phyloP scores from a whole-genome alignment of 2,329 filamentous ascomycete species.

The Sarocladiaceae sp. region DNA sequence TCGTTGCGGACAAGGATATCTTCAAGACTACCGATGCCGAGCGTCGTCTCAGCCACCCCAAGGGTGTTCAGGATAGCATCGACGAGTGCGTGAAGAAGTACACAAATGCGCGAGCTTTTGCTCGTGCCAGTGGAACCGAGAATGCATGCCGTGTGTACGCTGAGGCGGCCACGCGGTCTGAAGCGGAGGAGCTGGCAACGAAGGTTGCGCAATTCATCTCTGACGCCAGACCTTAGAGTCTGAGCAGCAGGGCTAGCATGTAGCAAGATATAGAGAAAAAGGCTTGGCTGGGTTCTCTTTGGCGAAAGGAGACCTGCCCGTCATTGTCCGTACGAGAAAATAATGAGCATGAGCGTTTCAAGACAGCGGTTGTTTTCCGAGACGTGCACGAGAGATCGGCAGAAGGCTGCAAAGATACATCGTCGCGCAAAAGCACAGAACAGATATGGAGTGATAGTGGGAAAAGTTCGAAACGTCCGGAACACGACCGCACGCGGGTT shows the following conservation, averaged over 20 bases:
- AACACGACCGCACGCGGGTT: too few relatives aligned
- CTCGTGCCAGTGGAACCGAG: conserved; percentile 88
- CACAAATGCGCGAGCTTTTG: conserved; percentile 82
- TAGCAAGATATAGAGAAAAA: conserved; percentile 5
- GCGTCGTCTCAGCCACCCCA: conserved; percentile 73
- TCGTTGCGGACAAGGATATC: conserved; percentile 78
- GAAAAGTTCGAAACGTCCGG: too few relatives aligned
- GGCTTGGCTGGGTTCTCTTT: too few relatives aligned
- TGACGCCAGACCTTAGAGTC: not conserved
- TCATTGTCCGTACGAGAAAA: not conserved
- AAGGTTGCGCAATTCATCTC: conserved; percentile 69
- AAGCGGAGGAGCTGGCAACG: conserved; percentile 84
- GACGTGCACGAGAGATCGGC: not conserved
- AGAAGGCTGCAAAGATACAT: not conserved
- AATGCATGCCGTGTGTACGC: conserved; percentile 95
- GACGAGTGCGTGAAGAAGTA: conserved; percentile 86
- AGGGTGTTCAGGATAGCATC: conserved; percentile 76
- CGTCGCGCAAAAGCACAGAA: not conserved
- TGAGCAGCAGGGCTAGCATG: not conserved
- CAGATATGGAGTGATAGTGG: too few relatives aligned
- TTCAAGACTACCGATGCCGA: conserved; percentile 93
- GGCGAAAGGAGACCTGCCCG: not conserved
- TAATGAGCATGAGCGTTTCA: conserved; percentile 4
- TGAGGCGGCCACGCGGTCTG: conserved; percentile 80
- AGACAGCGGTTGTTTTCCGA: not conserved